Base-by-base conservation (phyloP, 2,329 filamentous ascomycete species). In the Cladosporium oxysporum region DNA sequence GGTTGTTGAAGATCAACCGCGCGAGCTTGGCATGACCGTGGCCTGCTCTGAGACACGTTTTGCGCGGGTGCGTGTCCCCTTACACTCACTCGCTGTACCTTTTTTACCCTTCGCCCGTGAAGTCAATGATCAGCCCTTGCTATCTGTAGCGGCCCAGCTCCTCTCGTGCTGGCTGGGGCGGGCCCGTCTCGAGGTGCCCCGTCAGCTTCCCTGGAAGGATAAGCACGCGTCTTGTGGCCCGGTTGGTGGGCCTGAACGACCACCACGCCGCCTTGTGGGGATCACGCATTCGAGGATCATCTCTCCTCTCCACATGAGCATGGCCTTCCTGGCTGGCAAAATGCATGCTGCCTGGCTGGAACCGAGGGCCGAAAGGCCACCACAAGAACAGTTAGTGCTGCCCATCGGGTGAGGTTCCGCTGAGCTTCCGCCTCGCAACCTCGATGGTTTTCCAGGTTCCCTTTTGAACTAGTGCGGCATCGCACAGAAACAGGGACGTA, bases 171-270 rank as follows among this genome's bases (percentile, higher is more conserved):
- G 41, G 41, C 41, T 23, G n/a, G n/a, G n/a, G 41, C 41, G 37
- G 37, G 18, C 37, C 18, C 37, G 37, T n/a, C 18, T n/a, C 18
- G 28, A n/a, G 23, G 23, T 26, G 50, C 52, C 52, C 49, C 29
- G 52, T 55, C 28, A 33, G 52, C 29, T 55, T 55, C 52, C 52
- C 52, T 31, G 52, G 28, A 29, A 55, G 52, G 52, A 55, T 31
- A 55, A 55, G 52, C 52, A 55, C 52, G 52, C 52, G 29, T 55
- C n/a, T 41, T 58, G 55, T 58, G 55, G 55, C 55, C 55, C 55
- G 55, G 29, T 58, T 58, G 55, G 55, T 58, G 31, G 55, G 55
- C 33, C 28, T 31, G 31, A 16, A 58, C 18, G 31, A 33, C 52
- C 41, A 33, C 55, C 55, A 58, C 23, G 55, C 55, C 55, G 23